Evolutionary conservation across 306 rosid genomes (phyloP), one percentile per base, ranked within the genome.

Genomic region (Trichosanthes truncata): DNA sequence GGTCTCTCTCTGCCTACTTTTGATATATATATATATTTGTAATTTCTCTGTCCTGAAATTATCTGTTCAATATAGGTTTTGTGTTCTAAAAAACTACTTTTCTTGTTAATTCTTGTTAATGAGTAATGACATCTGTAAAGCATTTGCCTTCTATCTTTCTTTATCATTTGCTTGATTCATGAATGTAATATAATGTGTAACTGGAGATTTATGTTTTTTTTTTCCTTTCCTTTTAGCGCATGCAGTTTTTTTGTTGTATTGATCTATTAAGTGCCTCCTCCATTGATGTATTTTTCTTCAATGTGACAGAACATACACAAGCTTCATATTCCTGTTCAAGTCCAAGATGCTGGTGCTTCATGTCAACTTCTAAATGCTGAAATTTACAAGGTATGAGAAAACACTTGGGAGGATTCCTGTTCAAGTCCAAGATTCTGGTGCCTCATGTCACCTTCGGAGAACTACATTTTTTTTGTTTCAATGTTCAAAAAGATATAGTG

Each of bases 291-390:
- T 9, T 71, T 45, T 12, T 23, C 12, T 72, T 26, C 35, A 72
- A 72, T 83, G 74, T 87, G 81, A 79, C 93, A 94, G 98, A 92
- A 94, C 89, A 85, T 92, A 84, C 93, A 94, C 85, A 60, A 80
- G 78, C 88, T 89, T 79, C 78, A 72, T 69, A 81, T 88, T 81
- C 89, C 92, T 55, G 80, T 86, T 80, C 84, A 87, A 61, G 68
- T 73, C 48, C 78, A 38, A 80, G 90, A 87, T 56, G 78, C 77
- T 48, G 80, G 85, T 80, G 88, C 86, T 65, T 84, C 85, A 61
- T 80, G 85, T 75, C 79, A 46, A 78, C 87, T 94, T 86, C 45
- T 80, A 38, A 86, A 86, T 85, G 92, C 97, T 85, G 89, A 89
- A 53, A 85, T 94, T 81, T 82, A 83, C 85, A 94, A 91, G 98